These are phyloP conservation scores for Penicillium coffeae DNA, from an alignment of 495 filamentous ascomycete species.

Conservation along the genomic window DNA sequence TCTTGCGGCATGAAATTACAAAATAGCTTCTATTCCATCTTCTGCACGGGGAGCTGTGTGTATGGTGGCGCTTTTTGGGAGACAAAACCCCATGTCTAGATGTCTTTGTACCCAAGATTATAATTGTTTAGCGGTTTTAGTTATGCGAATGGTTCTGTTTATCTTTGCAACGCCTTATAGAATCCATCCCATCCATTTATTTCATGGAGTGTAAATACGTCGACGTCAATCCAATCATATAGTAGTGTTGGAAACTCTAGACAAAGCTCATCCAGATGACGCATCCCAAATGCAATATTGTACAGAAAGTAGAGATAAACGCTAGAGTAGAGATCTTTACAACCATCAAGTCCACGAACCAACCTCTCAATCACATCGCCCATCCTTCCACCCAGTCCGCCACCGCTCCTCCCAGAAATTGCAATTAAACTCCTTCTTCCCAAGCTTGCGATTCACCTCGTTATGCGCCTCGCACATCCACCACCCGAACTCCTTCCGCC, in stretches of 20 bases:
- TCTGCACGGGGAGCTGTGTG: conserved; percentile 21
- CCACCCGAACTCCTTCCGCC: conserved; percentile 70
- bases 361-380: conserved; percentile 49
- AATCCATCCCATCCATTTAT: not conserved
- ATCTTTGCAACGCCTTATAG: conserved; percentile 4
- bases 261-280: not conserved
- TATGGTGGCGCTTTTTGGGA: conserved; percentile 23
- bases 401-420: conserved; percentile 88
- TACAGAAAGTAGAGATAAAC: conserved; percentile 8
- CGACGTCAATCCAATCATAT: not conserved
- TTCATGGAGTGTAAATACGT: not conserved
- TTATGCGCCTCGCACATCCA: conserved; percentile 99
- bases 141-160: conserved; percentile 20
- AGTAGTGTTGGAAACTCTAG: not conserved
- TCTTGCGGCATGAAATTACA: conserved; percentile 23
- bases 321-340: not conserved
- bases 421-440: conserved; percentile 91
- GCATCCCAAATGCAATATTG: not conserved
- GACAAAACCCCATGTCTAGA: conserved; percentile 26
- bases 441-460: conserved; percentile 90
- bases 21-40: conserved; percentile 22
- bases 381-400: conserved; percentile 91
- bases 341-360: not conserved
- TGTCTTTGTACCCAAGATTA: conserved; percentile 29
- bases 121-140: conserved; percentile 34